Evolutionary conservation across 805 yeast species (phyloP).

Genomic region (Cyberlindnera galapagoensis): DNA sequence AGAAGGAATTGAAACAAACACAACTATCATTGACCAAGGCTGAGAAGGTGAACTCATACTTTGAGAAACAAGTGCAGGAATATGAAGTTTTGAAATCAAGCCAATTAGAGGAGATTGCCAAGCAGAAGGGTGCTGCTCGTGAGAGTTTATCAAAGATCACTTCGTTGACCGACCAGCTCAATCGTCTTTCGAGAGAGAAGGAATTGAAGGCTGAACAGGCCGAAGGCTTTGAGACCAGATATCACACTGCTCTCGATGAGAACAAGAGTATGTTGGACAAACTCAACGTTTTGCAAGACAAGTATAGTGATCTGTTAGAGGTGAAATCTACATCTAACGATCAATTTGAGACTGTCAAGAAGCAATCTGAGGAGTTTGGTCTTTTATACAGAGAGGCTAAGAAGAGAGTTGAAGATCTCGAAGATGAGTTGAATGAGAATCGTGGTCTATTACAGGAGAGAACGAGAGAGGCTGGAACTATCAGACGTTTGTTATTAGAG

Average conservation of each 20-base stretch:
- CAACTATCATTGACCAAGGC: slow-evolving; percentile 23
- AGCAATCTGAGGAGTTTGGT: slow-evolving; percentile 65
- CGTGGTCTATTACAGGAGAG: slow-evolving; percentile 72
- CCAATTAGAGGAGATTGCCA: slow-evolving; percentile 19
- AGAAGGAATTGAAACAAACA: slow-evolving; percentile 15
- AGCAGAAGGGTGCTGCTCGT: slow-evolving; percentile 20
- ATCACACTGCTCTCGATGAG: slow-evolving; percentile 32
- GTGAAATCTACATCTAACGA: slow-evolving; percentile 31
- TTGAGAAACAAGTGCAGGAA: slow-evolving; percentile 36
- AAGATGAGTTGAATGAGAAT: slow-evolving; percentile 78
- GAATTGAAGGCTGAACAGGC: slow-evolving; percentile 30
- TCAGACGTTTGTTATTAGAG: slow-evolving; percentile 63
- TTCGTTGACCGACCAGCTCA: slow-evolving; percentile 27
- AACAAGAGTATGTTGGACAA: slow-evolving; percentile 37
- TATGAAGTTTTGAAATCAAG: slow-evolving; percentile 24
- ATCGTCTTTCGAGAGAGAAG: slow-evolving; percentile 31
- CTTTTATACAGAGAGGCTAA: slow-evolving; percentile 63
- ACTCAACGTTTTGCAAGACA: slow-evolving; percentile 30
- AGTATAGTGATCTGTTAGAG: slow-evolving; percentile 31
- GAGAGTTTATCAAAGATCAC: slow-evolving; percentile 24
- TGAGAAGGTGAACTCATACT: slow-evolving; percentile 31
- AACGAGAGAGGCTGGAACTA: slow-evolving; percentile 67
- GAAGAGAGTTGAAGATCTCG: slow-evolving; percentile 55
- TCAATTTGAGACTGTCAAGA: slow-evolving; percentile 44
- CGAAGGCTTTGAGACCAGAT: slow-evolving; percentile 29